Evolutionary conservation across 805 yeast genomes (phyloP), one percentile per base, ranked within the genome.

Genomic region (Ogataea siamensis): DNA sequence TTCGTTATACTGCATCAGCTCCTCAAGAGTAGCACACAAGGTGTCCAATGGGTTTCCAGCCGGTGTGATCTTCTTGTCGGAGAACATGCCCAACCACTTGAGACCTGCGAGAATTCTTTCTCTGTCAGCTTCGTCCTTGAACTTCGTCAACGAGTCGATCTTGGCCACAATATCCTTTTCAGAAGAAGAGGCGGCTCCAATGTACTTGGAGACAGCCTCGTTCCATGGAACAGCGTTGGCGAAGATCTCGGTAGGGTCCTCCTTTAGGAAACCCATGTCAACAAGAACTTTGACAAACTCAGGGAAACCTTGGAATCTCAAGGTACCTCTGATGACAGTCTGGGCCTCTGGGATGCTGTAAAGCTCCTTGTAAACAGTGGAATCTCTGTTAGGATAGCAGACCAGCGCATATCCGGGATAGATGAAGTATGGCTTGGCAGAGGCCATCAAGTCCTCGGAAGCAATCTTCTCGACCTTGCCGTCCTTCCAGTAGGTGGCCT

Each of bases 301-400:
- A 44, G 98, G 96, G 91, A 93, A 93, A 34, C 99, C 99, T 71
- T 88, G 97, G 80, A 75, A 93, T 72, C 99, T 80, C 62, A 93
- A 76, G 48, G 99, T 93, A 61, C 99, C 99, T 73, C 99, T 85
- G 58, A 93, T 77, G 46, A 91, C 87, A 43, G 96, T 87, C 60
- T 93, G 87, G 51, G 98, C 98, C 73, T 93, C 99, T 51, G 99
- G 99, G 46, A 93, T 93, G 58, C 76, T 66, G 69, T 93, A 93
- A 52, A 89, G 78, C 66, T 89, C 94, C 73, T 79, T 85, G 77
- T 87, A 93, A 41, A 83, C 76, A 44, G 97, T 87, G 27, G 97
- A 89, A 69, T 93, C 99, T 74, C 99, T 85, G 80, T 93, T 93
- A 57, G 99, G 98, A 70, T 93, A 93, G 58, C 88, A 81, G 41